Conservation (phyloP, 371 early-diverging fungal species). For the Lichtheimia ornata region DNA sequence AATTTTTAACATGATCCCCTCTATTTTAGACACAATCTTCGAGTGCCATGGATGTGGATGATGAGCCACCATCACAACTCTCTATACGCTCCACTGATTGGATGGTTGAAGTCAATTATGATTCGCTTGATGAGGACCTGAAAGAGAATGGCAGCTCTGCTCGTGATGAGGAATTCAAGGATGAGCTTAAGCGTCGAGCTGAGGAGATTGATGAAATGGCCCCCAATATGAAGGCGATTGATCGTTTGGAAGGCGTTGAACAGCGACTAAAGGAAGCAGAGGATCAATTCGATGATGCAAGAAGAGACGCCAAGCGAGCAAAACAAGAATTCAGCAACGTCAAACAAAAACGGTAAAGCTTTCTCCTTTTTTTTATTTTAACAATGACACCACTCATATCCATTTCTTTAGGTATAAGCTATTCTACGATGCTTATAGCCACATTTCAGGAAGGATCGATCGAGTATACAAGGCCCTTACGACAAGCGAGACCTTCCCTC, state of each 20-base stretch:
- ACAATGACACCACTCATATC: background rate
- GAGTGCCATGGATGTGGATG: conserved; percentile 59
- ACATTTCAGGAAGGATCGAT: conserved; percentile 89
- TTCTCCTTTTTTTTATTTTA: background rate
- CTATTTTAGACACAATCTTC: conserved; percentile 8
- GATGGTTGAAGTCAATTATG: conserved; percentile 65
- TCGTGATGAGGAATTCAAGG: conserved; percentile 71
- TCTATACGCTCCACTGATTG: conserved; percentile 48
- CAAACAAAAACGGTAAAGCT: conserved; percentile 74
- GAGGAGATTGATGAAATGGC: conserved; percentile 85
- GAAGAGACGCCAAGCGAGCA: conserved; percentile 76
- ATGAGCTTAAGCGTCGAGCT: conserved; percentile 62
- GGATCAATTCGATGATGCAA: conserved; percentile 77
- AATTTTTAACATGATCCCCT: background rate
- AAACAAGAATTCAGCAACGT: conserved; percentile 81
- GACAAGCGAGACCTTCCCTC: conserved; percentile 70
- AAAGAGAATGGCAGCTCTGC: conserved; percentile 49
- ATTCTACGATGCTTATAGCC: conserved; percentile 91
- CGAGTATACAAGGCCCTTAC: conserved; percentile 96
- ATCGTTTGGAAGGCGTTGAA: conserved; percentile 83
- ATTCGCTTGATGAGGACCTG: conserved; percentile 50
- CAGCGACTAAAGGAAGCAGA: conserved; percentile 78
- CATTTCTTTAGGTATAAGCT: conserved; percentile 56
- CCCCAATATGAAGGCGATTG: conserved; percentile 87
- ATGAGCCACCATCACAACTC: conserved; percentile 25